Evolutionary conservation across 805 yeast species (phyloP).

Genomic region (Huiozyma naganishii): DNA sequence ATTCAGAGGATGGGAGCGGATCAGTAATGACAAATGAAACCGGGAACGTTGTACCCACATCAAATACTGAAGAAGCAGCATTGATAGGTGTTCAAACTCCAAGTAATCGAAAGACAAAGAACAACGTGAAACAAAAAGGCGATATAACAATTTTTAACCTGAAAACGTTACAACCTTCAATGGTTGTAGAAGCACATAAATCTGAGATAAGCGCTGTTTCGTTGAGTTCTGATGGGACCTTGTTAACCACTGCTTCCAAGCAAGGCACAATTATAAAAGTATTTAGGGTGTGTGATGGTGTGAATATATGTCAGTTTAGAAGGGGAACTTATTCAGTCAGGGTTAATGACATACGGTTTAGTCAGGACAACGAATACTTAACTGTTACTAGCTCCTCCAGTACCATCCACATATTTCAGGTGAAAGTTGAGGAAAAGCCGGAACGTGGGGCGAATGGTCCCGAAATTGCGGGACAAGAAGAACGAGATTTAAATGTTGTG

Average conservation of each 20-base stretch:
- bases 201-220: slow-evolving; percentile 51
- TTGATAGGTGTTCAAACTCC: neutral
- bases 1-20: neutral
- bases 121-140: slow-evolving; percentile 27
- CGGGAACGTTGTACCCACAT: too few relatives aligned
- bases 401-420: slow-evolving; percentile 1
- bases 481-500: neutral
- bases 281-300: slow-evolving; percentile 49
- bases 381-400: slow-evolving; percentile 43
- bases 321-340: slow-evolving; percentile 76
- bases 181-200: slow-evolving; percentile 66
- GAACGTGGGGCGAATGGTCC: too few relatives aligned
- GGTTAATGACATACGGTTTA: slow-evolving; percentile 66
- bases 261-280: slow-evolving; percentile 71
- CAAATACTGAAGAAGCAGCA: neutral
- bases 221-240: slow-evolving; percentile 51
- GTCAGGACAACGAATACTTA: slow-evolving; percentile 53
- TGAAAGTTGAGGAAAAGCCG: neutral
- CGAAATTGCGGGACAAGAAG: neutral
- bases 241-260: slow-evolving; percentile 63
- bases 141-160: slow-evolving; percentile 60
- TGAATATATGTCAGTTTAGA: slow-evolving; percentile 50
- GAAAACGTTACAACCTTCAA: slow-evolving; percentile 46
- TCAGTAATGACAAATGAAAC: too few relatives aligned
- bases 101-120: too few relatives aligned